Base-by-base conservation (phyloP, 495 filamentous ascomycete species). In the Apiosordaria backusii region DNA sequence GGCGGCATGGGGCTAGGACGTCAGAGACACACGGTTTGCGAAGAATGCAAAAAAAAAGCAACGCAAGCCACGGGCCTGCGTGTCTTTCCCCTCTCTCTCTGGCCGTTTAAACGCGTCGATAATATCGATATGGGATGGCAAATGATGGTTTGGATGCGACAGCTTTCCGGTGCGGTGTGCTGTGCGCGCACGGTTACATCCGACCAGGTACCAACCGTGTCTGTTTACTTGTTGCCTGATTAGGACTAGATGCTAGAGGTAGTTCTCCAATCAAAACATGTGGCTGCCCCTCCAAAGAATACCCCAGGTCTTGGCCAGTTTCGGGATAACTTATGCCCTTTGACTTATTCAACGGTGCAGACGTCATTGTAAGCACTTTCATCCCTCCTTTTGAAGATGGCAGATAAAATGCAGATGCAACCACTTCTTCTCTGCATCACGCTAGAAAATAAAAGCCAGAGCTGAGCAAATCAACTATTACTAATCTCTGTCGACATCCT, bases 221-320 rank as follows among this genome's bases (percentile, higher is more conserved):
- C 50, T 67, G 65, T 70, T 70, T 67, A 70, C 65, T 60, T 67
- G 26, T 9, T 70, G 4, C 68, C 65, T 6, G 19, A 50, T 67
- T 60, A 10, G 65, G 68, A 18, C 2, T 50, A 40, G 55, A 13
- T 4, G 4, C 9, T 55, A 55, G 40, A 18, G 18, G 16, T 0
- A 1, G 7, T 27, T 1, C 1, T 23, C 67, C 67, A 69, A 69
- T 66, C 63, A 69, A 15, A 69, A 25, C 25, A n/a, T 22, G 50
- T n/a, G 13, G 40, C 60, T 15, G 19, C 4, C 7, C 15, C 9
- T 18, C 15, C 3, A 25, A 26, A 57, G 15, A 27, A 9, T 9
- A 21, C 45, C 25, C 15, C 29, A 50, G 21, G 13, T 45, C 35
- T 45, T 45, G 35, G 35, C 35, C 35, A 45, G 10, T 62, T 50